A percentile compares a stretch with the other conserved stretches of the same genome.
phyloP scores from a whole-genome alignment of 805 yeast species.

The Metschnikowia lochheadii region DNA sequence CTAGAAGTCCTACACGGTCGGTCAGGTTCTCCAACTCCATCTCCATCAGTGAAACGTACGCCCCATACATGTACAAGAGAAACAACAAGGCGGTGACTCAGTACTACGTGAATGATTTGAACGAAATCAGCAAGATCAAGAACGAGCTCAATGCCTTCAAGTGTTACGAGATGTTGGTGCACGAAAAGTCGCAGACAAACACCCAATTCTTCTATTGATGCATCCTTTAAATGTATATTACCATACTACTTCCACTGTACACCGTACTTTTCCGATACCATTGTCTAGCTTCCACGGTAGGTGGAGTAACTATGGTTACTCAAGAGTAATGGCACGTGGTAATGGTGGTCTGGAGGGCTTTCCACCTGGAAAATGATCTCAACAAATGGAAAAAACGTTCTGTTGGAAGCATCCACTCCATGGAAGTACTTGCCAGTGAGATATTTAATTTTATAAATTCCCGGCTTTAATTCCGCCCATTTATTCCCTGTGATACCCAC shows the following conservation, averaged over 20 bases:
- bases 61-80: conserved; percentile 51
- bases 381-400: conserved; percentile 82
- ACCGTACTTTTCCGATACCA: too few species aligned
- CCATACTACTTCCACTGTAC: neutral
- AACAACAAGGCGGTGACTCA: conserved; percentile 50
- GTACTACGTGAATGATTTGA: conserved; percentile 48
- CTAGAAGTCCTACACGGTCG: conserved; percentile 15
- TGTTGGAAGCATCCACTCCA: conserved; percentile 21
- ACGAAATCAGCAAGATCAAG: conserved; percentile 52
- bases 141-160: conserved; percentile 63
- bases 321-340: conserved; percentile 82
- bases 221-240: neutral
- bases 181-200: conserved; percentile 52
- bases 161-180: conserved; percentile 63
- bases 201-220: conserved; percentile 60
- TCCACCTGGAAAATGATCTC: conserved; percentile 72
- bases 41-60: conserved; percentile 48
- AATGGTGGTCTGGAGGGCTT: conserved; percentile 70
- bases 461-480: conserved; percentile 52
- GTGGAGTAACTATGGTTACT: conserved; percentile 88
- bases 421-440: conserved; percentile 66
- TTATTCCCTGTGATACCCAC: conserved; percentile 30
- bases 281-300: conserved; percentile 68
- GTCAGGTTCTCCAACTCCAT: conserved; percentile 44
- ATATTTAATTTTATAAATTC: conserved; percentile 72